These are phyloP conservation scores for Scutellaria baicalensis DNA, from an alignment of 257 asterid genomes.

Conservation along the genomic window DNA sequence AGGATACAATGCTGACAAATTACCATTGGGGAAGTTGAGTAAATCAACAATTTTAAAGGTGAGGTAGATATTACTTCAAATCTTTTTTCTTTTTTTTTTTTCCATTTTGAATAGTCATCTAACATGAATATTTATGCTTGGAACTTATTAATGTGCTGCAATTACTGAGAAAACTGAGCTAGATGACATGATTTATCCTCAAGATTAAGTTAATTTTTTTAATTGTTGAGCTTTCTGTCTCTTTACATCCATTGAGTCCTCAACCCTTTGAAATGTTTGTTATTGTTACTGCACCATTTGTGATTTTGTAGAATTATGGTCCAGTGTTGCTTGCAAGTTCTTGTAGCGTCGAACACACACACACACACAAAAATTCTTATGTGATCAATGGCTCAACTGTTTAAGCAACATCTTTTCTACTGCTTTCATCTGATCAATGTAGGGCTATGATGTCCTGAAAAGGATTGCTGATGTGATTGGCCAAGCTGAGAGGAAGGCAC, in stretches of 20 bases:
- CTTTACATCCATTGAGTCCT: conserved; percentile 1
- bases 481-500: conserved; percentile 49
- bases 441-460: conserved; percentile 92
- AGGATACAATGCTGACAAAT: conserved; percentile 95
- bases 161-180: background rate
- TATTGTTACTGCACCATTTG: background rate
- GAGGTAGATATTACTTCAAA: conserved; percentile 16
- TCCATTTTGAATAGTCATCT: conserved; percentile 1
- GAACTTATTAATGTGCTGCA: background rate
- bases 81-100: background rate
- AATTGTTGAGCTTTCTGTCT: background rate
- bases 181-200: background rate
- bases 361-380: background rate
- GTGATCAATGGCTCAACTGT: conserved; percentile 1
- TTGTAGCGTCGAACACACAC: background rate
- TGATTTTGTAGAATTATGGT: background rate
- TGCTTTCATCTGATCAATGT: conserved; percentile 8
- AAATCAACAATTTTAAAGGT: conserved; percentile 84
- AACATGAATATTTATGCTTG: background rate
- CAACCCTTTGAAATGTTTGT: background rate
- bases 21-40: conserved; percentile 95
- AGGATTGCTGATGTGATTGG: conserved; percentile 74
- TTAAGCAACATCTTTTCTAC: background rate
- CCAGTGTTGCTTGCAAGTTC: conserved; percentile 1
- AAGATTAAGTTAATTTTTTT: background rate